These are phyloP conservation scores for Stagonosporopsis cucurbitacearum DNA, from an alignment of 2,329 filamentous ascomycete genomes.

Conservation along the genomic window DNA sequence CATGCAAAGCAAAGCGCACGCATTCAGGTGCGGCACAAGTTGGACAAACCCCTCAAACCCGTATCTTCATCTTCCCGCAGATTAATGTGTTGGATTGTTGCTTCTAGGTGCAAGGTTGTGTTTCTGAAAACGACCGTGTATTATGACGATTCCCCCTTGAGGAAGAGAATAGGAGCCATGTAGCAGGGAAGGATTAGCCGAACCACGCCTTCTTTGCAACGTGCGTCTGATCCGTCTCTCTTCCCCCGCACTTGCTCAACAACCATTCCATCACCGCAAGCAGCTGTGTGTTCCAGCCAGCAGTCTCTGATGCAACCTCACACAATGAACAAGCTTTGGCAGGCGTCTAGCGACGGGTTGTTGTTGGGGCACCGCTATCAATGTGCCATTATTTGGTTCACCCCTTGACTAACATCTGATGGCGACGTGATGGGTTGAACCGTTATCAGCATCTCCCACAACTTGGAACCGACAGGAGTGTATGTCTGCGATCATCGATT, in stretches of 20 bases:
- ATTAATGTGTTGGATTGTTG: not conserved
- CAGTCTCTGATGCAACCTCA: not conserved
- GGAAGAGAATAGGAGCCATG: not conserved
- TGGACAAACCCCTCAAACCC: not conserved
- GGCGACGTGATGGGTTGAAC: constrained; percentile 7
- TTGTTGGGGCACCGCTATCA: not conserved
- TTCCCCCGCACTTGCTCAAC: constrained; percentile 7
- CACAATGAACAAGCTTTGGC: not conserved
- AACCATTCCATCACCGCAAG: constrained; percentile 1
- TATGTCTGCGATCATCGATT: not conserved
- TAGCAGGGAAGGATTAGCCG: constrained; percentile 3
- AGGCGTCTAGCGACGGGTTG: not conserved
- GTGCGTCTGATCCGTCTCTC: not conserved
- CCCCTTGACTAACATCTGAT: not conserved
- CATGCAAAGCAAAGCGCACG: not conserved
- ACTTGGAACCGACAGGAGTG: constrained; percentile 1
- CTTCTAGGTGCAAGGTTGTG: not conserved
- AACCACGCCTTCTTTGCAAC: not conserved
- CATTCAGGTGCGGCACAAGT: not conserved
- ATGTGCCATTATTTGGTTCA: not conserved
- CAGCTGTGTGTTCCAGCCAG: not conserved
- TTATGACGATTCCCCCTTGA: not conserved
- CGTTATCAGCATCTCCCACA: not conserved
- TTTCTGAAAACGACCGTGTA: not conserved
- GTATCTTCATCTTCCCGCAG: too few relatives aligned